A percentile compares a stretch with the other conserved stretches of the same genome.
These are phyloP conservation scores for Pseudopyrenochaeta lycopersici DNA, from an alignment of 2,329 filamentous ascomycete species.

Conservation along the genomic window DNA sequence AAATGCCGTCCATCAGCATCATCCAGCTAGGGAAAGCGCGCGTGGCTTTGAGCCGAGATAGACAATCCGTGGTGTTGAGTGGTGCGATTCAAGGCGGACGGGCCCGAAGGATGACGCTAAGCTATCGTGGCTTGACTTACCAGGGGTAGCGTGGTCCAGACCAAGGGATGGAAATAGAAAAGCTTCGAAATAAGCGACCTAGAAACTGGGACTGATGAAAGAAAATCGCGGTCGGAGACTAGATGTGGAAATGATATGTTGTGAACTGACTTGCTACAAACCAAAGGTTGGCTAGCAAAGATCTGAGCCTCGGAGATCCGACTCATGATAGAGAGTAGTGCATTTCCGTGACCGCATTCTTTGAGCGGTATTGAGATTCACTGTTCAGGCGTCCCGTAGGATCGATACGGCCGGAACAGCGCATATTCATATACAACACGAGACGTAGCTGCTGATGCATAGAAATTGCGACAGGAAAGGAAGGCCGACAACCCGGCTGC, in stretches of 20 bases:
- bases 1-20: conserved; percentile 6
- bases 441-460: not conserved
- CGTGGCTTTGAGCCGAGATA: conserved; percentile 20
- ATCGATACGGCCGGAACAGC: not conserved
- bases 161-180: conserved; percentile 4
- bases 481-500: not conserved
- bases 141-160: conserved; percentile 12
- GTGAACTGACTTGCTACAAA: not conserved
- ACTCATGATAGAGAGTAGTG: not conserved
- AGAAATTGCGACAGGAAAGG: not conserved
- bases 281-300: too few relatives aligned
- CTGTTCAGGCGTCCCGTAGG: not conserved
- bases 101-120: conserved; percentile 4
- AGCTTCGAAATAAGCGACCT: not conserved
- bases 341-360: too few relatives aligned
- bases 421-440: not conserved
- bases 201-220: not conserved
- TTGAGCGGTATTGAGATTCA: not conserved
- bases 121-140: conserved; percentile 1
- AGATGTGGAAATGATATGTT: conserved; percentile 15
- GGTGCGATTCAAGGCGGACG: conserved; percentile 10
- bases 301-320: not conserved
- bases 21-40: conserved; percentile 22
- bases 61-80: conserved; percentile 14
- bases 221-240: not conserved